These are phyloP conservation scores for Paramyrothecium roridum DNA, from an alignment of 2,329 filamentous ascomycete genomes.

Conservation along the genomic window DNA sequence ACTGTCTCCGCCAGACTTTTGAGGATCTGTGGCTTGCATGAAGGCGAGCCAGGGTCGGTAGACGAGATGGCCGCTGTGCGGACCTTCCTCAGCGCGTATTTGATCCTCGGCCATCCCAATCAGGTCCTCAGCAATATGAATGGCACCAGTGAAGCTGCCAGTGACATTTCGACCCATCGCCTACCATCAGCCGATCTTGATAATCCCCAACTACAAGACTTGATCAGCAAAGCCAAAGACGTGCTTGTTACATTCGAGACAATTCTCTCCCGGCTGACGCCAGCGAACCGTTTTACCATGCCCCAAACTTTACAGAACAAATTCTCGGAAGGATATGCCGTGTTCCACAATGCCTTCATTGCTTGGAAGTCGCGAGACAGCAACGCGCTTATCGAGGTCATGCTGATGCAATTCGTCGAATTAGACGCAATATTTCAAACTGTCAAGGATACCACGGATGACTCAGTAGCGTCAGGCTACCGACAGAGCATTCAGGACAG, in stretches of 20 bases:
- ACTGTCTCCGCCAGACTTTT: conserved; percentile 64
- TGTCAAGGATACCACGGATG: conserved; percentile 73
- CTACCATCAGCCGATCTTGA: conserved; percentile 44
- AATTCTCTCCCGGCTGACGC: conserved; percentile 62
- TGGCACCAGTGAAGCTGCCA: conserved; percentile 53
- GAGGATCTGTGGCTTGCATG: conserved; percentile 65
- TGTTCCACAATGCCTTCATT: conserved; percentile 76
- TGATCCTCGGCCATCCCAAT: conserved; percentile 75
- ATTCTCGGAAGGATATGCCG: conserved; percentile 67
- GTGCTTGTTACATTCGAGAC: conserved; percentile 76
- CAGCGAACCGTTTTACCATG: conserved; percentile 64
- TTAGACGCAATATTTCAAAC: conserved; percentile 81
- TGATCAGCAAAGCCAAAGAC: conserved; percentile 75
- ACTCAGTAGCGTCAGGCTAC: conserved; percentile 72
- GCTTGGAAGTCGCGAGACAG: conserved; percentile 83
- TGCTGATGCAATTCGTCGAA: conserved; percentile 84
- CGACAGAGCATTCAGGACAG: conserved; percentile 77
- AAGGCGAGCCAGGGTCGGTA: conserved; percentile 60
- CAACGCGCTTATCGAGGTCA: conserved; percentile 73
- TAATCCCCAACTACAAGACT: conserved; percentile 64
- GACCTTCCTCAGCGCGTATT: conserved; percentile 75
- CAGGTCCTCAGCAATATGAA: conserved; percentile 76
- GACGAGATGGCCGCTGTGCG: conserved; percentile 68
- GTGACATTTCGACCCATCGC: conserved; percentile 36
- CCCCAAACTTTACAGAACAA: conserved; percentile 59